phyloP scores from a whole-genome alignment of 139 green algal species.

The Coelastrella sp. region DNA sequence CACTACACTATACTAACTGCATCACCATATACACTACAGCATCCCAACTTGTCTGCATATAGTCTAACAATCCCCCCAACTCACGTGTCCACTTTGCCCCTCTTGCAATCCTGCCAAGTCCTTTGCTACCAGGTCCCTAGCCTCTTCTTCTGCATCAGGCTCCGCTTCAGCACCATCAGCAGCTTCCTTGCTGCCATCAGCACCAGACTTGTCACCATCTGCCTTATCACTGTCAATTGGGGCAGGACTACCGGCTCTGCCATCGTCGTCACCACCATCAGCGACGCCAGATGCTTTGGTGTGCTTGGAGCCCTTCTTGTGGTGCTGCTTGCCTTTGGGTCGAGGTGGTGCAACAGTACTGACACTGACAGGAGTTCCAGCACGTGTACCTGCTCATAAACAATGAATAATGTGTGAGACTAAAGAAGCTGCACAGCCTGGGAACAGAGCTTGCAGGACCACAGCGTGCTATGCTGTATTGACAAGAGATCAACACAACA shows the following conservation, averaged over 20 bases:
- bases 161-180: background rate
- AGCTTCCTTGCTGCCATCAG: background rate
- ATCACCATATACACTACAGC: background rate
- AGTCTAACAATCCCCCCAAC: background rate
- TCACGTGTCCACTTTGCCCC: background rate
- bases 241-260: background rate
- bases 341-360: constrained; percentile 13
- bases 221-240: background rate
- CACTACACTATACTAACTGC: no score
- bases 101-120: constrained; percentile 15
- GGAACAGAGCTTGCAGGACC: no score
- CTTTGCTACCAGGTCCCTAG: constrained; percentile 33
- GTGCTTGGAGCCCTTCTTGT: background rate
- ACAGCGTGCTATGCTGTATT: no score
- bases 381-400: background rate
- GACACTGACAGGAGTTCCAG: constrained; percentile 2
- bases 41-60: background rate
- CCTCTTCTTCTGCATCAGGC: constrained; percentile 13
- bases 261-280: background rate
- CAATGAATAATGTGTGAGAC: background rate
- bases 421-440: background rate
- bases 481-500: no score
- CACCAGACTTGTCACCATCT: background rate
- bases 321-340: background rate
- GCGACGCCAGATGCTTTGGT: background rate